Conservation (phyloP, 2,329 filamentous ascomycete species). For the Zopfia rhizophila region DNA sequence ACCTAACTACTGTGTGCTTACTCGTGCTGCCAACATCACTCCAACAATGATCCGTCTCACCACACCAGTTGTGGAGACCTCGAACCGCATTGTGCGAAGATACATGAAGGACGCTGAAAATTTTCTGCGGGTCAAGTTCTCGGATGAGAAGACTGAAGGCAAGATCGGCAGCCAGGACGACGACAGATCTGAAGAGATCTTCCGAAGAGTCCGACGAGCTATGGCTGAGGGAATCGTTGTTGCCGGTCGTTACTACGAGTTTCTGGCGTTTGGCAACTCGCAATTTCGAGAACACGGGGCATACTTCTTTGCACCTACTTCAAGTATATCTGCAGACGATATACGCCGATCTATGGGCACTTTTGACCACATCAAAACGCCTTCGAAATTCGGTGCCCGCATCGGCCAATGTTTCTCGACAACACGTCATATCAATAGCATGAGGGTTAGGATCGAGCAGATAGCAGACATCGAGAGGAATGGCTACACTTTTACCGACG, state of each 20-base stretch:
- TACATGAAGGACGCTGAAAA: constrained; percentile 76
- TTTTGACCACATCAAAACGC: constrained; percentile 80
- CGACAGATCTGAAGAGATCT: constrained; percentile 66
- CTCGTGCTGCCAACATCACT: constrained; percentile 82
- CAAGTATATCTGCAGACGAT: constrained; percentile 73
- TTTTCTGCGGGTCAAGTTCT: constrained; percentile 90
- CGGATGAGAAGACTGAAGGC: constrained; percentile 75
- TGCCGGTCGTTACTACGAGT: constrained; percentile 84
- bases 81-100: constrained; percentile 84
- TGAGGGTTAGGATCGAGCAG: constrained; percentile 66
- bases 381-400: constrained; percentile 91
- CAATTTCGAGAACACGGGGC: constrained; percentile 92
- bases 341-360: constrained; percentile 90
- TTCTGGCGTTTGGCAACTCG: constrained; percentile 94
- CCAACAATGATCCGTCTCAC: constrained; percentile 84
- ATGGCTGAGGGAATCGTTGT: constrained; percentile 83
- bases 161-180: constrained; percentile 43
- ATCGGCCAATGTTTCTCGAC: constrained; percentile 97
- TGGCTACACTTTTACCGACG: constrained; percentile 83
- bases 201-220: constrained; percentile 75
- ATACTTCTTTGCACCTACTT: constrained; percentile 86
- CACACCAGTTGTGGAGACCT: constrained; percentile 83
- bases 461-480: constrained; percentile 77
- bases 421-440: constrained; percentile 76
- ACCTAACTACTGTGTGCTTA: constrained; percentile 77